Percentiles rank a stretch among this genome's conserved stretches.
These are phyloP conservation scores for Nyctanthes arbortristis DNA, from an alignment of 257 asterid genomes.

Conservation along the genomic window DNA sequence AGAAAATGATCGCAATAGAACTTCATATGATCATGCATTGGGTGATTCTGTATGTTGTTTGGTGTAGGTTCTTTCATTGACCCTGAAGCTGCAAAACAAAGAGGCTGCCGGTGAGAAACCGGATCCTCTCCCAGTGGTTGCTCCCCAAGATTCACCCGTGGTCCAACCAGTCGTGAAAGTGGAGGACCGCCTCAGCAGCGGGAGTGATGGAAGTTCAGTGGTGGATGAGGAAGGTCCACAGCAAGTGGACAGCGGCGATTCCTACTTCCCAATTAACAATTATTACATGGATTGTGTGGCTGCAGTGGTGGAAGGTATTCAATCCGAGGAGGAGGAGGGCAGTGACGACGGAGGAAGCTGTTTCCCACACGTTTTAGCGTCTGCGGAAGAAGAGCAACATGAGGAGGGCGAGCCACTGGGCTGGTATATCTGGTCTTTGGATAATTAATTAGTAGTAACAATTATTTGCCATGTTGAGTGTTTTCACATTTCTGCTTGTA, in stretches of 20 bases:
- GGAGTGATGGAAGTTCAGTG: slow-evolving; percentile 52
- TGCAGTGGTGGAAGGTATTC: slow-evolving; percentile 28
- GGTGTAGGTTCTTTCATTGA: slow-evolving; percentile 66
- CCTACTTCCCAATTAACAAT: slow-evolving; percentile 36
- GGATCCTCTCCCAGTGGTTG: slow-evolving; percentile 25
- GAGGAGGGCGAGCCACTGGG: slow-evolving; percentile 55
- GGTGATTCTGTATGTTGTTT: no score
- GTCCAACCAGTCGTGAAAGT: slow-evolving; percentile 43
- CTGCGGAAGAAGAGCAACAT: slow-evolving; percentile 47
- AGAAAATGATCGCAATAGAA: no score
- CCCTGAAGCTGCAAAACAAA: slow-evolving; percentile 57
- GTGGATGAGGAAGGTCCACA: slow-evolving; percentile 50
- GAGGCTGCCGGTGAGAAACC: slow-evolving; percentile 29
- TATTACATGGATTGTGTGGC: slow-evolving; percentile 25
- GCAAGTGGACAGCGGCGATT: slow-evolving; percentile 52
- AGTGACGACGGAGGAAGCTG: slow-evolving; percentile 41
- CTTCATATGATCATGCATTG: no score
- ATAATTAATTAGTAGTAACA: slow-evolving; percentile 7
- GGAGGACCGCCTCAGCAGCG: slow-evolving; percentile 47
- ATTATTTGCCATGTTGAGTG: not conserved
- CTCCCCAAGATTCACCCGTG: slow-evolving; percentile 21
- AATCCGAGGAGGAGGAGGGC: slow-evolving; percentile 43
- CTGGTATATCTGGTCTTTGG: slow-evolving; percentile 74
- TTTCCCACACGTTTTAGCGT: slow-evolving; percentile 49
- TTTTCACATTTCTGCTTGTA: not conserved